Evolutionary conservation across 192 early-diverging fungal genomes (phyloP).

Genomic region (Umbelopsis isabellina): DNA sequence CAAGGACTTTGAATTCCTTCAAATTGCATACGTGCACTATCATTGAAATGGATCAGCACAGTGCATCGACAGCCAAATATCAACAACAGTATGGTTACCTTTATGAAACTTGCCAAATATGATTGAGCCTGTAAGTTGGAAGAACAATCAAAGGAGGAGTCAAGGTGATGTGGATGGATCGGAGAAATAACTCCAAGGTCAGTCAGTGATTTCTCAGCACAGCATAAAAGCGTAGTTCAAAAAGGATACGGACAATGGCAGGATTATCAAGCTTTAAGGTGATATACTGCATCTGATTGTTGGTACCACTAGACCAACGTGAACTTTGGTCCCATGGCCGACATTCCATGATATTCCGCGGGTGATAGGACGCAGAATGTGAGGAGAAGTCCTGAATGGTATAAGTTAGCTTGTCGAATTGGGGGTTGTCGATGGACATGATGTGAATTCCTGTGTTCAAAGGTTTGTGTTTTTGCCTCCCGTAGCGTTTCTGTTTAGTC

Average conservation of each 20-base stretch:
- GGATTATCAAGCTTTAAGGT: conserved; percentile 87
- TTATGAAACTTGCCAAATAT: conserved; percentile 96
- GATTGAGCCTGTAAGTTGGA: conserved; percentile 64
- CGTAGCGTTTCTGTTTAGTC: no score
- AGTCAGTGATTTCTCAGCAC: conserved; percentile 17
- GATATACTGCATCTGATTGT: conserved; percentile 92
- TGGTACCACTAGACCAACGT: conserved; percentile 84
- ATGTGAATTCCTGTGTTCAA: neutral
- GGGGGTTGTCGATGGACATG: conserved; percentile 1
- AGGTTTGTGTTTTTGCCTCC: neutral
- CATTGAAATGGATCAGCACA: neutral
- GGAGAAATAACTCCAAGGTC: conserved; percentile 1
- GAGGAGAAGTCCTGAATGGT: conserved; percentile 77
- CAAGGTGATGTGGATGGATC: neutral
- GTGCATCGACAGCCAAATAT: neutral
- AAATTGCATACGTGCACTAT: conserved; percentile 90
- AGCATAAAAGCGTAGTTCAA: conserved; percentile 54
- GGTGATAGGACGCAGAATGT: conserved; percentile 83
- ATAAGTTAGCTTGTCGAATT: conserved; percentile 47
- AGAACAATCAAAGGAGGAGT: neutral
- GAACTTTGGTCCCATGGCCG: conserved; percentile 88
- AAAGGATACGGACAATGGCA: conserved; percentile 76
- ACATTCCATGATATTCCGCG: conserved; percentile 80
- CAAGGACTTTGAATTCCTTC: conserved; percentile 95
- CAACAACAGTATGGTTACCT: conserved; percentile 29